These are phyloP conservation scores for Ceratonia siliqua DNA, from an alignment of 306 rosid species.

Conservation along the genomic window DNA sequence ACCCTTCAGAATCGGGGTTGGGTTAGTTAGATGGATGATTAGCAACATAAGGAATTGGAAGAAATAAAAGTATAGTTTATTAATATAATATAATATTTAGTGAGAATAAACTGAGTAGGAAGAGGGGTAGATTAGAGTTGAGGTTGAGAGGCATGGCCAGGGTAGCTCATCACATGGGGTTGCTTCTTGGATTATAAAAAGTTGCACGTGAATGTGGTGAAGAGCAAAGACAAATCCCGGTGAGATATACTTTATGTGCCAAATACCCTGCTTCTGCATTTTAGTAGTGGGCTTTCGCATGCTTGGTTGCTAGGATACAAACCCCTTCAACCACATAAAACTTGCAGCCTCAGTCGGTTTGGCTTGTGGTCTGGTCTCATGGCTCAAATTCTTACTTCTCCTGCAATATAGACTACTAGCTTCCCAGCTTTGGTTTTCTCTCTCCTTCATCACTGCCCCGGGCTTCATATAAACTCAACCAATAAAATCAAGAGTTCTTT, in stretches of 20 bases:
- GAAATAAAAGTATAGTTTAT: too few species aligned
- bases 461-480: too few species aligned
- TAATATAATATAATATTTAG: not conserved
- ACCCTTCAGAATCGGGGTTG: constrained; percentile 12
- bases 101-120: constrained; percentile 9
- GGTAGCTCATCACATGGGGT: constrained; percentile 59
- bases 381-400: too few species aligned
- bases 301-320: constrained; percentile 43
- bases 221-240: constrained; percentile 38
- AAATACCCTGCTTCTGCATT: constrained; percentile 19
- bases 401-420: too few species aligned
- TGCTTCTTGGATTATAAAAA: too few species aligned
- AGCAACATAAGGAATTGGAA: too few species aligned
- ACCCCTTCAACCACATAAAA: constrained; percentile 29
- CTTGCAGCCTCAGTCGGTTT: constrained; percentile 21
- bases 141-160: constrained; percentile 31
- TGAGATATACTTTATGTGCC: constrained; percentile 39
- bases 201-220: too few species aligned
- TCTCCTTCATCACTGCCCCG: too few species aligned
- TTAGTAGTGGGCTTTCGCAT: constrained; percentile 33
- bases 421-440: too few species aligned
- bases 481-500: too few species aligned
- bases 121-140: too few species aligned
- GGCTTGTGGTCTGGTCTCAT: too few species aligned
- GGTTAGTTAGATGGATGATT: constrained; percentile 29